Base-by-base conservation (phyloP, 1,139 yeast genomes). In the Pichia terricola region DNA sequence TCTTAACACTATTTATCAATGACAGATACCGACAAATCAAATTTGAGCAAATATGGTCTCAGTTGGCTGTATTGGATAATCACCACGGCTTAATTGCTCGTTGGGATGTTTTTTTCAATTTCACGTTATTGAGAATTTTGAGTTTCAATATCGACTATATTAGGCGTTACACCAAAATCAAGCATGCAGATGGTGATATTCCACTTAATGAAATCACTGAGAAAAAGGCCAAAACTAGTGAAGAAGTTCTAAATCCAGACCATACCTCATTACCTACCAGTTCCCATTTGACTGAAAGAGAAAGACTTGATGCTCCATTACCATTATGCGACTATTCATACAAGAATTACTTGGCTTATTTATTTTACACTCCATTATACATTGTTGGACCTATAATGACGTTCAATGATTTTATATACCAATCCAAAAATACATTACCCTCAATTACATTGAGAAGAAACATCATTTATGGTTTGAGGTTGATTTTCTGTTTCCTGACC, bases 21-120 rank as follows among this genome's bases (percentile, higher is more conserved):
- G 95, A 87, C 55, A 66, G 67, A 45, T 77, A 70, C 50, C 69
- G 87, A 44, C 70, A 73, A 28, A 68, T 73, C 46, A 75, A 74
- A 22, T 70, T 75, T 44, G 80, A 77, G 2, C 51, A 56, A 45
- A 31, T 72, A 36, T 50, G 63, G 53, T 45, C 67, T 36, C 41
- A 53, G 26, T 54, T 79, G 26, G 61, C 67, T 0, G 61, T 73
- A 27, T 60, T 86, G 53, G 94, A 80, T 55, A 73, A 77, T 1
- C 79, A 72, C 55, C 70, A 68, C 59, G 97, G 98, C 0, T 72
- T 89, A 28, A 79, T 91, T 52, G 72, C 78, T 25, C 70, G 97
- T 53, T 94, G 99, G 99, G 97, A 91, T 59, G 96, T 94, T 7
- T 86, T 85, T 56, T 94, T 80, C 71, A 94, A 91, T 62, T 87